Base-by-base conservation (phyloP, 2,329 filamentous ascomycete species). In the Clonostachys solani region DNA sequence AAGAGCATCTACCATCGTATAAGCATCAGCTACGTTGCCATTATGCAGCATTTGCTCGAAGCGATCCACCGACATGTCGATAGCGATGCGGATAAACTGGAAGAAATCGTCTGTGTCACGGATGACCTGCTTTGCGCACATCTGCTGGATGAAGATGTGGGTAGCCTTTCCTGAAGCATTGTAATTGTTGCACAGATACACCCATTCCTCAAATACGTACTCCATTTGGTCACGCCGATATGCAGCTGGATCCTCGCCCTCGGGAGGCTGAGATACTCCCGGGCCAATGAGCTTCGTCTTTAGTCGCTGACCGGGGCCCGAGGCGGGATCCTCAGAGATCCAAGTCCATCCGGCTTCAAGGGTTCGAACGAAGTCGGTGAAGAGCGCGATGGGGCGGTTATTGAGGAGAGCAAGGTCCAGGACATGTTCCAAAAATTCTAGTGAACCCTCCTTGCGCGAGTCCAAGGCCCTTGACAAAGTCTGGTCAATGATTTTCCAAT, bases 181-280 rank as follows among this genome's bases (percentile, higher is more conserved):
- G n/a, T 83, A 79, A 56, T 90, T 89, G 64, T 87, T 87, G 69
- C 79, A 86, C 8, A 96, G 78, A 50, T 86, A 84, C 29, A 92
- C 81, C 94, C 94, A 99, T 69, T 99, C 94, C 40, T 92, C 91
- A 59, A 99, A 96, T 17, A 96, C 79, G 61, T 99, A 97, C 56
- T 95, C 90, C 68, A 95, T 83, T 63, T 96, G 90, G 51, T 95
- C 89, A 52, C 84, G 82, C 55, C 84, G 84, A 33, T 80, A 74
- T 37, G 71, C 64, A 18, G 36, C 36, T 38, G 36, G 36, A 48
- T 85, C 80, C 65, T 53, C 76, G 73, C 44, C 72, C 62, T 51
- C 62, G 52, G 61, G 53, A 8, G 68, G 62, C 36, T 68, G 66
- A 4, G 67, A 55, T 6, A 73, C 54, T 2, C 66, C 65, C 4